Evolutionary conservation across 495 filamentous ascomycete species (phyloP).

Genomic region (Aspergillus carlsbadensis): DNA sequence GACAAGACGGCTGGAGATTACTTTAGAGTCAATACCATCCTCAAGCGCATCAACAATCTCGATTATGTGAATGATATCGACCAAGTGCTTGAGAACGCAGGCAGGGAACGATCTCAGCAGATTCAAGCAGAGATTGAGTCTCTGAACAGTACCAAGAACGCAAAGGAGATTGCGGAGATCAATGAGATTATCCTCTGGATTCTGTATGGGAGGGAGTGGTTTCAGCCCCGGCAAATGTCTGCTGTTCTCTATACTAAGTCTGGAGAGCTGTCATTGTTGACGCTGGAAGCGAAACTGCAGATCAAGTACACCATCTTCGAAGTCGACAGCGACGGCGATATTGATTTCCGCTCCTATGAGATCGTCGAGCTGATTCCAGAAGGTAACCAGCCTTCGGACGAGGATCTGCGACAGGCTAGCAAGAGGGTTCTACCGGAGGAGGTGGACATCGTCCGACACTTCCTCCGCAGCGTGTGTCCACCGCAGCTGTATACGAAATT

Average conservation of each 20-base stretch:
- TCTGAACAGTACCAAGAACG: slow-evolving; percentile 32
- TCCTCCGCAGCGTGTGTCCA: slow-evolving; percentile 35
- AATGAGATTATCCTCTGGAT: slow-evolving; percentile 43
- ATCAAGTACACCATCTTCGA: slow-evolving; percentile 37
- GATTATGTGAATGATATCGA: slow-evolving; percentile 39
- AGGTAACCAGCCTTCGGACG: neutral
- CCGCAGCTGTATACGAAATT: slow-evolving; percentile 31
- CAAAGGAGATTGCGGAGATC: slow-evolving; percentile 39
- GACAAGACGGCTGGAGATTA: slow-evolving; percentile 36
- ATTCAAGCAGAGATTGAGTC: slow-evolving; percentile 33
- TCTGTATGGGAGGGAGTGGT: slow-evolving; percentile 27
- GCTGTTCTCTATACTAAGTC: slow-evolving; percentile 18
- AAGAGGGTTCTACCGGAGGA: slow-evolving; percentile 20
- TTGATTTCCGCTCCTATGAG: slow-evolving; percentile 24
- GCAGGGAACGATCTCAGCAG: slow-evolving; percentile 34
- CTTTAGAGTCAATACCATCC: slow-evolving; percentile 35
- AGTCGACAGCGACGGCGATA: slow-evolving; percentile 33
- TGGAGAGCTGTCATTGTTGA: slow-evolving; percentile 31
- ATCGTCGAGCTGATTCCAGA: slow-evolving; percentile 17
- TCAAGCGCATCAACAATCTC: slow-evolving; percentile 33
- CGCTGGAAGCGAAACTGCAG: slow-evolving; percentile 32
- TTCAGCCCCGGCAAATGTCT: slow-evolving; percentile 19
- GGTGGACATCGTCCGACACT: slow-evolving; percentile 33
- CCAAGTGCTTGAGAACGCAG: slow-evolving; percentile 33
- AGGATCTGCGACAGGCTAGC: neutral